Conservation (phyloP, 129 eudicot species). For the Centella asiatica region DNA sequence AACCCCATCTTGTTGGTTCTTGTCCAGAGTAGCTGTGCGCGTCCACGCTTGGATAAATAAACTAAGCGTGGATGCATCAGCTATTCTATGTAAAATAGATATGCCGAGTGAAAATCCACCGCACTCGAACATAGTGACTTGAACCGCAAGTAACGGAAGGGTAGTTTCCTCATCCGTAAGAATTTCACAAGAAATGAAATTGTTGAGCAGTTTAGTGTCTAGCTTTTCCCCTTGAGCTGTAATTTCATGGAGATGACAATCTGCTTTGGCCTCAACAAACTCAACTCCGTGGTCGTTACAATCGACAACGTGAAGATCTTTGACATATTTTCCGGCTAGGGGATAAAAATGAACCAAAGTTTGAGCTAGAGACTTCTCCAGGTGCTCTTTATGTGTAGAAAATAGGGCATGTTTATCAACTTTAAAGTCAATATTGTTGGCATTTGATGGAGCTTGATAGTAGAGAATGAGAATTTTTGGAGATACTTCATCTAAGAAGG, state of each 20-base stretch:
- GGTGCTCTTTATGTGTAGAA: neutral
- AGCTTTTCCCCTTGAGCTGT: neutral
- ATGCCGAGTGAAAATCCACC: slow-evolving; percentile 36
- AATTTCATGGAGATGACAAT: slow-evolving; percentile 15
- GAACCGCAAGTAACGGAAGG: slow-evolving; percentile 26
- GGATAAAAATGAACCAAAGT: slow-evolving; percentile 13
- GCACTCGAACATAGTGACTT: slow-evolving; percentile 34
- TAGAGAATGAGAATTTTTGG: slow-evolving; percentile 8
- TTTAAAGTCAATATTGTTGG: neutral
- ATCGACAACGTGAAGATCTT: neutral
- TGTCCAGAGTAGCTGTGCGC: slow-evolving; percentile 2
- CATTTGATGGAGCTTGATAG: neutral
- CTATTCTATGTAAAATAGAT: slow-evolving; percentile 32
- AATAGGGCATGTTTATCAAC: neutral
- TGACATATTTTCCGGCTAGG: slow-evolving; percentile 7
- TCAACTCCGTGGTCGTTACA: slow-evolving; percentile 31
- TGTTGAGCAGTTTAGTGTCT: slow-evolving; percentile 2
- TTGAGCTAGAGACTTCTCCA: neutral
- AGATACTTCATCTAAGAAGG: slow-evolving; percentile 2
- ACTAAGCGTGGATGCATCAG: slow-evolving; percentile 22
- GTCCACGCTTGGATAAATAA: slow-evolving; percentile 30
- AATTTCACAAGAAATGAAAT: slow-evolving; percentile 22
- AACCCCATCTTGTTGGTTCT: neutral
- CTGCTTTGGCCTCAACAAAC: slow-evolving; percentile 17
- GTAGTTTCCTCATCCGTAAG: slow-evolving; percentile 22